These are phyloP conservation scores for Takashimella koratensis DNA, from an alignment of 1,284 basidiomycete genomes.

Conservation along the genomic window DNA sequence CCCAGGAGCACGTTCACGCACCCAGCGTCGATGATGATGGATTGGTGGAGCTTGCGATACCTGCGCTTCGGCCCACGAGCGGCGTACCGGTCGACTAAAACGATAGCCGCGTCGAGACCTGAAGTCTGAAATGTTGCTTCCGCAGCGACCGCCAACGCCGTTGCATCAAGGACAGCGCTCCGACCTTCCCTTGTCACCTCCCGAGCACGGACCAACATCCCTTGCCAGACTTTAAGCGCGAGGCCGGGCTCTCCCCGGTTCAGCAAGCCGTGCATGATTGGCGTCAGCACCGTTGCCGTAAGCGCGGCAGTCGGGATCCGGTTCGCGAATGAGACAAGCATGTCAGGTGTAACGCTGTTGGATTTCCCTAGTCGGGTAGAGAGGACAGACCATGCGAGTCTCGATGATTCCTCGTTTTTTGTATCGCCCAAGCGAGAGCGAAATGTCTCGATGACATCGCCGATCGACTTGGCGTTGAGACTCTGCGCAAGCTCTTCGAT, in stretches of 20 bases:
- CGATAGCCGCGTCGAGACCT: constrained; percentile 21
- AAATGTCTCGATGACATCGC: neutral
- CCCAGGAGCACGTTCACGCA: constrained; percentile 34
- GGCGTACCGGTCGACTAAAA: constrained; percentile 26
- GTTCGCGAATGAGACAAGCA: neutral
- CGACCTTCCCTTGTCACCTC: constrained; percentile 1
- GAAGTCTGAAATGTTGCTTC: constrained; percentile 13
- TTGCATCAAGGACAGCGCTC: constrained; percentile 21
- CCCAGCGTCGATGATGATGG: constrained; percentile 23
- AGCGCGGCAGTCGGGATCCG: neutral
- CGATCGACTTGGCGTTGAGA: neutral
- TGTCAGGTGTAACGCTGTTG: neutral
- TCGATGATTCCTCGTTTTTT: neutral
- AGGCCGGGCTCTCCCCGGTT: constrained; percentile 11
- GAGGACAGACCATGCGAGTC: neutral
- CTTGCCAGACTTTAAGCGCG: constrained; percentile 26
- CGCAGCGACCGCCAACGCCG: constrained; percentile 28
- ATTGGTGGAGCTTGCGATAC: neutral
- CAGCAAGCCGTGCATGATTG: constrained; percentile 27
- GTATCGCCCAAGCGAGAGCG: neutral
- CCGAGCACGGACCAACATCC: constrained; percentile 13
- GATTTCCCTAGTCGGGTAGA: neutral
- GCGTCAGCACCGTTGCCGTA: constrained; percentile 14
- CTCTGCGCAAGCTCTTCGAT: neutral
- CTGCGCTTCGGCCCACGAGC: neutral